phyloP scores from a whole-genome alignment of 2,329 filamentous ascomycete genomes.

The Cladosporium velox region DNA sequence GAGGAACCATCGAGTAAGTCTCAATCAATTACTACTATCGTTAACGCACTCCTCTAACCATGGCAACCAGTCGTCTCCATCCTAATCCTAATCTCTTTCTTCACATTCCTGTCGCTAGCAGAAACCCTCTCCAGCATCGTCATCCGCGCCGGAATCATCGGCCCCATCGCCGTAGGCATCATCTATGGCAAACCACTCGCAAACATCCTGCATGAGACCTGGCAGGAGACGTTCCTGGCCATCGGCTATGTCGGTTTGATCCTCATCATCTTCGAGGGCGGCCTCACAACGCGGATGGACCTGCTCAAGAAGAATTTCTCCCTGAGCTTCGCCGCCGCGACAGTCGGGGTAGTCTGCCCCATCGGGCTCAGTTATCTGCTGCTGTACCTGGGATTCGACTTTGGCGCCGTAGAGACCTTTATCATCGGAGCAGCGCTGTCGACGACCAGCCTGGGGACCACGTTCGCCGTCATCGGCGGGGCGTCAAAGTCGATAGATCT shows the following conservation, averaged over 20 bases:
- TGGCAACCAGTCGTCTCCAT: conserved; percentile 27
- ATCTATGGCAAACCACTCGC: conserved; percentile 50
- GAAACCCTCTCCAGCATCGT: conserved; percentile 44
- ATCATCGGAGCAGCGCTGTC: conserved; percentile 37
- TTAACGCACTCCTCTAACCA: too few relatives aligned
- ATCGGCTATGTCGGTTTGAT: conserved; percentile 53
- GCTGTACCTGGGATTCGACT: conserved; percentile 47
- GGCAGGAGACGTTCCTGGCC: conserved; percentile 51
- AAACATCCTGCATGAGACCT: conserved; percentile 45
- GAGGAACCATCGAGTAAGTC: background rate
- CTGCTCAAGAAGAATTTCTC: conserved; percentile 49
- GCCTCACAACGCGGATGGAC: conserved; percentile 49
- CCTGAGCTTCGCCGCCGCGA: conserved; percentile 45
- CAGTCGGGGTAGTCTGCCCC: conserved; percentile 49
- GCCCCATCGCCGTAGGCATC: conserved; percentile 51
- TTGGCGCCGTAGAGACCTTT: conserved; percentile 36
- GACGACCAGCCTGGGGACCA: conserved; percentile 38
- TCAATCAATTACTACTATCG: too few relatives aligned
- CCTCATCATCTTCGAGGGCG: conserved; percentile 56
- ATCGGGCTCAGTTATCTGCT: conserved; percentile 50
- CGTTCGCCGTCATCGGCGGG: conserved; percentile 39
- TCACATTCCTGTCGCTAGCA: conserved; percentile 46
- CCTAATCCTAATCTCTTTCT: conserved; percentile 49
- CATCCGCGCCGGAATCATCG: conserved; percentile 50
- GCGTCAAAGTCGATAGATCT: conserved; percentile 42